Conservation (phyloP, 2,329 filamentous ascomycete species). For the Magnaporthales sp. region DNA sequence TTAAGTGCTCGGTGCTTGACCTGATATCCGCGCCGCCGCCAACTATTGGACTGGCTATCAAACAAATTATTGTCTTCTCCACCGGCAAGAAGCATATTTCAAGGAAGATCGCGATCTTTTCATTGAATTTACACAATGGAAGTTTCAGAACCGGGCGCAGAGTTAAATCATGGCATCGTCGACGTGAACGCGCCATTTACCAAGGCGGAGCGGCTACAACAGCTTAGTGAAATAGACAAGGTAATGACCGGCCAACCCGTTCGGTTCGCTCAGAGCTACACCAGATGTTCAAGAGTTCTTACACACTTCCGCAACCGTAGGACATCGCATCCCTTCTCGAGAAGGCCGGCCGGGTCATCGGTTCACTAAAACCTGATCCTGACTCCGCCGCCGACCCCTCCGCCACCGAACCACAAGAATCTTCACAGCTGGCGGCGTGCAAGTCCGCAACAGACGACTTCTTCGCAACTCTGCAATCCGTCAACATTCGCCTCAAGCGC, state of each 20-base stretch:
- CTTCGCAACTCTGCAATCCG: conserved; percentile 61
- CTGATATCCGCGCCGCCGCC: not conserved
- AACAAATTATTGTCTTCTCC: not conserved
- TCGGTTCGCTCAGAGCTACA: not conserved
- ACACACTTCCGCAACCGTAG: conserved; percentile 31
- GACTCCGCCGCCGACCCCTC: conserved; percentile 11
- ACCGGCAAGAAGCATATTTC: not conserved
- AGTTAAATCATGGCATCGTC: conserved; percentile 5
- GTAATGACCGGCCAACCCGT: conserved; percentile 25
- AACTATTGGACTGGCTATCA: not conserved
- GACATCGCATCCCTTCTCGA: conserved; percentile 36
- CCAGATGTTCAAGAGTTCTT: not conserved
- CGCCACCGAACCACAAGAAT: conserved; percentile 24
- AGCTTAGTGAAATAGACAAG: conserved; percentile 71
- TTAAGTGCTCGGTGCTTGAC: not conserved
- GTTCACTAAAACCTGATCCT: conserved; percentile 36
- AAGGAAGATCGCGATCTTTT: not conserved
- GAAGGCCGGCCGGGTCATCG: conserved; percentile 49
- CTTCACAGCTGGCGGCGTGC: conserved; percentile 44
- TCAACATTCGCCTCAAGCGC: conserved; percentile 66
- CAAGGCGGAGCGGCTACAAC: conserved; percentile 68
- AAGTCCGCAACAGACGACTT: conserved; percentile 56
- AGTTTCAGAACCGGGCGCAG: conserved; percentile 7
- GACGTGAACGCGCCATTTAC: conserved; percentile 48
- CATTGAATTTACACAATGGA: not conserved